These are phyloP conservation scores for Fusarium pseudocircinatum DNA, from an alignment of 2,329 filamentous ascomycete genomes.

Conservation along the genomic window DNA sequence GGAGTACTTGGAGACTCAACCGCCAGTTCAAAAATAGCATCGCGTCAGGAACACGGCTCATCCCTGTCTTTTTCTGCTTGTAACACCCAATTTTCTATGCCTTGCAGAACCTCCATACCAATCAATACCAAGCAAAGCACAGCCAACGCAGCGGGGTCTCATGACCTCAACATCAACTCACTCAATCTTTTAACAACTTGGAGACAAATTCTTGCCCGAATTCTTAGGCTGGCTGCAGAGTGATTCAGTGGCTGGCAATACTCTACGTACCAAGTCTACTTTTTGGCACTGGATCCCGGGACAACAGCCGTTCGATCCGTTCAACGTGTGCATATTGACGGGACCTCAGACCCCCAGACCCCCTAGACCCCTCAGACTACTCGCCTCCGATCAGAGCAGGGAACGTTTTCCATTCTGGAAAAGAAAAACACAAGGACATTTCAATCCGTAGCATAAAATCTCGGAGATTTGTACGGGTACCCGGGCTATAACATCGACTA, in stretches of 20 bases:
- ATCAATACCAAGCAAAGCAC: conserved; percentile 6
- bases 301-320: conserved; percentile 1
- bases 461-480: conserved; percentile 26
- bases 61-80: conserved; percentile 2
- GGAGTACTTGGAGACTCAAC: not conserved
- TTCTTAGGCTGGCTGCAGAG: not conserved
- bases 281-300: not conserved
- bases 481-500: not conserved
- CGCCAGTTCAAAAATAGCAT: conserved; percentile 32
- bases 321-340: conserved; percentile 1
- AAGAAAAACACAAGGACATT: not conserved
- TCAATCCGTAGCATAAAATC: conserved; percentile 7
- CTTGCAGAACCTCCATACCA: conserved; percentile 1
- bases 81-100: conserved; percentile 17
- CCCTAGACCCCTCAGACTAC: conserved; percentile 17
- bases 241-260: not conserved
- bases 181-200: not conserved
- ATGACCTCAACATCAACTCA: conserved; percentile 2
- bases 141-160: conserved; percentile 11
- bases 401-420: not conserved
- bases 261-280: not conserved
- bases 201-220: not conserved
- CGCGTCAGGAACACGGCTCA: conserved; percentile 12
- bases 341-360: not conserved
- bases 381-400: conserved; percentile 25